Percentiles rank a stretch among this genome's conserved stretches.
Evolutionary conservation across 2,329 filamentous ascomycete genomes (phyloP).

Genomic region (Venturiaceae sp.): DNA sequence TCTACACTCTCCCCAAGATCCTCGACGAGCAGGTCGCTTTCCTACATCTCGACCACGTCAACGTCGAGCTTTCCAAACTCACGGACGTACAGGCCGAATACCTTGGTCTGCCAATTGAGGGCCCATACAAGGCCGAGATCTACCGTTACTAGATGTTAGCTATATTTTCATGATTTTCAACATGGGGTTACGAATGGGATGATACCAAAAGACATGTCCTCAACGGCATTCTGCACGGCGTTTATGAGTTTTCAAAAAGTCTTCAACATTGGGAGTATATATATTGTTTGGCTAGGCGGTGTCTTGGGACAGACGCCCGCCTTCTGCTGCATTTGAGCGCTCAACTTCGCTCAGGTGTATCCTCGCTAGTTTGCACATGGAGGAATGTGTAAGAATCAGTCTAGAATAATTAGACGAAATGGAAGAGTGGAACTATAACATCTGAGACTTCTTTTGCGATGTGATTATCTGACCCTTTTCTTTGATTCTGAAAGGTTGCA

Average conservation of each 20-base stretch:
- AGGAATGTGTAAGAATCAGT: neutral
- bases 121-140: constrained; percentile 94
- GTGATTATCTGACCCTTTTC: neutral
- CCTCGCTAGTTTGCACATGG: neutral
- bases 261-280: constrained; percentile 1
- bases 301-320: neutral
- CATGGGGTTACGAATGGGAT: constrained; percentile 48
- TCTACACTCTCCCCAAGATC: constrained; percentile 97
- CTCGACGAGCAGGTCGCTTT: constrained; percentile 97
- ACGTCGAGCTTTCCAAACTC: constrained; percentile 85
- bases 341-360: neutral
- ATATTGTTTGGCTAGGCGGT: neutral
- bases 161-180: constrained; percentile 30
- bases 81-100: constrained; percentile 86
- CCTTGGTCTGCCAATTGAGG: constrained; percentile 74
- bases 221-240: constrained; percentile 43
- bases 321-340: neutral
- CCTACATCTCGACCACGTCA: constrained; percentile 87
- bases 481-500: too few species aligned
- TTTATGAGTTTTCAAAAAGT: constrained; percentile 2
- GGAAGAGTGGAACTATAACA: neutral
- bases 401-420: neutral
- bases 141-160: constrained; percentile 57
- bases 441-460: too few species aligned
- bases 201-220: constrained; percentile 51